Conservation (phyloP, 2,329 filamentous ascomycete species). For the Aspergillus piperis region DNA sequence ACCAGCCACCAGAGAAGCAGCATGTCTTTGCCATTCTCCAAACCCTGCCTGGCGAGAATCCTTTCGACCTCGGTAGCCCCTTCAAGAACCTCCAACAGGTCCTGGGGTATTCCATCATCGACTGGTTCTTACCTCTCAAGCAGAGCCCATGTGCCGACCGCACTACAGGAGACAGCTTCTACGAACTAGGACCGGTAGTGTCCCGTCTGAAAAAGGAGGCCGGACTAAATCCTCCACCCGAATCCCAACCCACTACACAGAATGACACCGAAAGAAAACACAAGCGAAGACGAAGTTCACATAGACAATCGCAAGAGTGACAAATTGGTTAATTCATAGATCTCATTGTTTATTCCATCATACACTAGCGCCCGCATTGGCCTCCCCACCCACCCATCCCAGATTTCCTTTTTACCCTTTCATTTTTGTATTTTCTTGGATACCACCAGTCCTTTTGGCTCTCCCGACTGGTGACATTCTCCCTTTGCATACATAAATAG, state of each 20-base stretch:
- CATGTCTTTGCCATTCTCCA: conserved; percentile 78
- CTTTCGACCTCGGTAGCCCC: conserved; percentile 72
- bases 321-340: conserved; percentile 4
- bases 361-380: not conserved
- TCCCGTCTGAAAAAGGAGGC: conserved; percentile 54
- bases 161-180: conserved; percentile 66
- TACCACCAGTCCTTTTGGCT: not conserved
- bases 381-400: not conserved
- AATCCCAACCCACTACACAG: not conserved
- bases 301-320: conserved; percentile 8
- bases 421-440: not conserved
- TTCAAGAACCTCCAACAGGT: conserved; percentile 73
- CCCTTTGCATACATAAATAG: too few relatives aligned
- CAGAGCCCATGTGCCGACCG: conserved; percentile 74
- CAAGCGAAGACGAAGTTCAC: conserved; percentile 20
- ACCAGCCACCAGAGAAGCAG: conserved; percentile 44
- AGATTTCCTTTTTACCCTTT: not conserved
- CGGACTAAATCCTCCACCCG: conserved; percentile 32
- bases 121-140: conserved; percentile 80
- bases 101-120: conserved; percentile 69
- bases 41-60: conserved; percentile 74
- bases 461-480: not conserved
- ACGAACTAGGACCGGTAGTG: conserved; percentile 65
- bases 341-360: too few relatives aligned
- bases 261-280: conserved; percentile 3